Evolutionary conservation across 768 basidiomycete genomes (phyloP), one percentile per base, ranked within the genome.

Genomic region (Amanita inopinata): DNA sequence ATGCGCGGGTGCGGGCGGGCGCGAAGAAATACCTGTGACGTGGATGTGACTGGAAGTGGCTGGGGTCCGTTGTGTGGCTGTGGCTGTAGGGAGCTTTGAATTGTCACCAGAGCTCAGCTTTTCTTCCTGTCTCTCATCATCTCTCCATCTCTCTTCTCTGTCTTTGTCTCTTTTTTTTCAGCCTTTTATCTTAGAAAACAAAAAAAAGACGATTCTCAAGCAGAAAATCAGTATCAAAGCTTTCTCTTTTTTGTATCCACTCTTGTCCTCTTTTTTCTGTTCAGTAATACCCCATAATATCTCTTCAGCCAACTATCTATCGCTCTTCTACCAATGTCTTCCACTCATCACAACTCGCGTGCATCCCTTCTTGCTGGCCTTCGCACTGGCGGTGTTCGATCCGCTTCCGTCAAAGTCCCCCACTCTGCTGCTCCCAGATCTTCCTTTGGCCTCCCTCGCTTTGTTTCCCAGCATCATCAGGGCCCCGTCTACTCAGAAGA

Each of bases 331-430:
- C 53, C 61, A 59, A 73, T 73, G 71, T 60, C 71, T 58, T 64
- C 66, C 56, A 53, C 64, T 45, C 62, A 63, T 38, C 56, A 71
- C 53, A 80, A 70, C 60, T 64, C 68, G 49, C 84, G 88, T 54
- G 86, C 89, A 38, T 84, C 85, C 48, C 86, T 91, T 56, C 85
- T 91, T 61, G 71, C 82, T 47, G 86, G 84, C 53, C 85, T 91
- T 56, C 83, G 88, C 59, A 91, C 88, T 41, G 89, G 88, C 58
- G 88, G 88, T 37, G 89, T 91, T 47, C 83, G 88, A 53, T 80
- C 87, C n/a, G 55, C 71, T 33, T 83, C 84, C 44, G 60, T 61
- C 44, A 57, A 62, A 38, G 61, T 75, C 14, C 83, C 85, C 31
- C 79, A 83, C 61, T 80, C 82, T 35, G 80, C 84, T 42, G 76